Evolutionary conservation across 202 grass and related monocot genomes (phyloP), one percentile per base, ranked within the genome.

Genomic region (Brachypodium distachyon): DNA sequence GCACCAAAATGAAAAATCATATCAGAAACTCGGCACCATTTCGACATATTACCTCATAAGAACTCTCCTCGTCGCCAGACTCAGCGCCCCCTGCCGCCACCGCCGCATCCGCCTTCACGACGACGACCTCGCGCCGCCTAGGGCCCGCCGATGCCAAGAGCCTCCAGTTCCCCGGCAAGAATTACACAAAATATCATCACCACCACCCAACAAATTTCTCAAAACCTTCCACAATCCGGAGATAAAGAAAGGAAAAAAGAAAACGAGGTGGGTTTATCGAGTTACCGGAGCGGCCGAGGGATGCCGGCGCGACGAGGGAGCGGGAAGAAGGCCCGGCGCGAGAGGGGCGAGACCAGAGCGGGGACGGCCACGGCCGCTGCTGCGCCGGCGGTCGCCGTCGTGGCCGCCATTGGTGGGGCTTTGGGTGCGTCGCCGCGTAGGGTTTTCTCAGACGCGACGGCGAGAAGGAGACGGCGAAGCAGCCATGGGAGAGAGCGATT

Each of bases 31-130:
- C 7, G 4, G 54, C 37, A 29, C 54, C 38, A 56, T 80, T 67
- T 52, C 43, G 34, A 37, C 40, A 52, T 3, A n/a, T 4, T 83
- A 88, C 86, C 86, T 88, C 76, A 16, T 88, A 88, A 4, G 86
- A 81, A 46, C 53, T 84, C 69, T 87, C 85, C 52, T 88, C 86
- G 53, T 84, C 86, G 61, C 81, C 21, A 31, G 80, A 88, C 29
- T 84, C 86, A 32, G 44, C 75, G 54, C 28, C 23, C 13, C 81
- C 86, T 3, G 85, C 80, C 43, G 80, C 76, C 43, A 60, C 74
- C 0, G 86, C 80, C 19, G 85, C 84, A 62, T 87, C 66, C 61
- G 76, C 77, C 8, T 28, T 47, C 29, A 49, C 79, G 46, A 76
- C 54, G 11, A 75, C 36, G 22, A 43, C 76, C 53, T 21, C 36